phyloP scores from a whole-genome alignment of 2,329 filamentous ascomycete species.

The Paraphoma chrysanthemicola region DNA sequence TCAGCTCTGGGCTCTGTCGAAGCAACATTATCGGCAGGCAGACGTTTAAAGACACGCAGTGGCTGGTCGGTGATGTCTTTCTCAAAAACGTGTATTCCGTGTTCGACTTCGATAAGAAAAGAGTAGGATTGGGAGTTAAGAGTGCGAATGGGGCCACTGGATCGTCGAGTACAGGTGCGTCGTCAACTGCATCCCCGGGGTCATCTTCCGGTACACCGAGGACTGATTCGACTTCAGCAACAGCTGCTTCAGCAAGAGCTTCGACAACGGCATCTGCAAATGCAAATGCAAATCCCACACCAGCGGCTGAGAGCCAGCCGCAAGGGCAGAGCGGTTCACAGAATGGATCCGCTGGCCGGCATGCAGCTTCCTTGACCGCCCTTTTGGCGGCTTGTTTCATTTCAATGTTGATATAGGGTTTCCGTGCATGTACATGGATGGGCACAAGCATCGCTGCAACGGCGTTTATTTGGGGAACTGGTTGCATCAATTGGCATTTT shows the following conservation, averaged over 20 bases:
- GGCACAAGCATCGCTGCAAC: background rate
- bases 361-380: background rate
- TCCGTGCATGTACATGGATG: background rate
- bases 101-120: conserved; percentile 75
- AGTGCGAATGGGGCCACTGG: conserved; percentile 6
- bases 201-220: background rate
- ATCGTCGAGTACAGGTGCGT: background rate
- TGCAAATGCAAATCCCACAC: background rate
- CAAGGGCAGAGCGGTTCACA: background rate
- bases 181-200: background rate
- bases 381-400: background rate
- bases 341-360: too few relatives aligned
- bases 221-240: background rate
- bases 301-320: background rate
- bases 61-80: conserved; percentile 87
- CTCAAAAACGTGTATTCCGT: conserved; percentile 89
- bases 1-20: conserved; percentile 52
- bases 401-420: background rate
- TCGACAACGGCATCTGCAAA: background rate
- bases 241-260: background rate
- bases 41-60: conserved; percentile 67
- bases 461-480: background rate
- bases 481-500: too few relatives aligned
- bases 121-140: conserved; percentile 61
- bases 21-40: conserved; percentile 79